phyloP scores from a whole-genome alignment of 163 green algal genomes.

The Coccomyxa subellipsoidea region DNA sequence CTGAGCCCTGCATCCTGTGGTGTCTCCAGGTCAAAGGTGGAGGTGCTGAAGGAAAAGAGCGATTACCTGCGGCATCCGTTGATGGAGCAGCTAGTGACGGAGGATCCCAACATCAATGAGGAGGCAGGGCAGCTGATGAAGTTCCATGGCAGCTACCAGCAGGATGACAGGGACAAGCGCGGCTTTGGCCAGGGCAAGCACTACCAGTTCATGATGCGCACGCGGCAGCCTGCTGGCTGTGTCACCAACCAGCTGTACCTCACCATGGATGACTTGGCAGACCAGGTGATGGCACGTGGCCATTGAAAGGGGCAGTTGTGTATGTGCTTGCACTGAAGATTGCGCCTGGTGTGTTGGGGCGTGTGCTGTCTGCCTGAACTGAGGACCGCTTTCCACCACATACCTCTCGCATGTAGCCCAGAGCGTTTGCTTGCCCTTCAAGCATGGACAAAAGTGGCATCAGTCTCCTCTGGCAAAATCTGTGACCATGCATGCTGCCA shows the following conservation, averaged over 20 bases:
- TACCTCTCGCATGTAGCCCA: no score
- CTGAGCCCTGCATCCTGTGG: not conserved
- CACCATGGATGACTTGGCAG: conserved; percentile 96
- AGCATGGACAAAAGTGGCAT: no score
- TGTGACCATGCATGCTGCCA: not conserved
- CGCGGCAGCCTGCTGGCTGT: conserved; percentile 80
- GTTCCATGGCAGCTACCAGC: conserved; percentile 98
- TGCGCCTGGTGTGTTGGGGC: no score
- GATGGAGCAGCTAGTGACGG: conserved; percentile 86
- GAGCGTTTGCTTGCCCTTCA: no score
- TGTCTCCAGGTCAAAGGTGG: conserved; percentile 62
- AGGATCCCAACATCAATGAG: conserved; percentile 83
- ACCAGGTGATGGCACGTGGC: conserved; percentile 84
- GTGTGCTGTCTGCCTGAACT: no score
- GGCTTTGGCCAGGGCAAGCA: conserved; percentile 87
- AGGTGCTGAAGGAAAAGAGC: conserved; percentile 96
- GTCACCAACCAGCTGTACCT: conserved; percentile 97
- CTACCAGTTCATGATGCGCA: conserved; percentile 99
- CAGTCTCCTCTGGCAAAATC: not conserved
- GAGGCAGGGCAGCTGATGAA: conserved; percentile 97
- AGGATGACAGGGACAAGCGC: conserved; percentile 96
- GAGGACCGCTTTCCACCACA: no score
- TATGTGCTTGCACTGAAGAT: no score
- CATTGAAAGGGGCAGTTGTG: no score
- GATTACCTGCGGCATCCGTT: conserved; percentile 96